Evolutionary conservation across 805 yeast genomes (phyloP).

Genomic region (Cyberlindnera mycetangii): DNA sequence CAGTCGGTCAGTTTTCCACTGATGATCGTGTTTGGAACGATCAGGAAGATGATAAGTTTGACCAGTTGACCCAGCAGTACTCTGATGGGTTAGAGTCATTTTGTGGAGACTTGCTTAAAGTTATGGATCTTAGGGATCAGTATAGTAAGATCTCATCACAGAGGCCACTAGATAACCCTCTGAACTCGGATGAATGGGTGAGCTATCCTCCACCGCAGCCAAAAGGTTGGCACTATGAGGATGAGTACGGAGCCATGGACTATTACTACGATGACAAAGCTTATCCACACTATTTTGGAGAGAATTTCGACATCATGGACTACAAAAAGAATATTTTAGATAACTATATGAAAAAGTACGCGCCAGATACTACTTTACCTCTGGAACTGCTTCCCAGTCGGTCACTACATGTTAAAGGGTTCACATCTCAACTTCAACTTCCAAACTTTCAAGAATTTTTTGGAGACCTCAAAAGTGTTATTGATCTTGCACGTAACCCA

Average conservation of each 20-base stretch:
- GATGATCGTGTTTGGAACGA: constrained; percentile 9
- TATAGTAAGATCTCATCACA: constrained; percentile 67
- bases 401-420: constrained; percentile 13
- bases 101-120: constrained; percentile 14
- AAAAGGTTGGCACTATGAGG: constrained; percentile 40
- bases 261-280: constrained; percentile 25
- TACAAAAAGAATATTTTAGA: constrained; percentile 22
- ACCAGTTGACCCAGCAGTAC: constrained; percentile 15
- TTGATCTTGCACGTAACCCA: constrained; percentile 18
- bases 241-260: constrained; percentile 26
- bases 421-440: constrained; percentile 10
- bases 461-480: constrained; percentile 29
- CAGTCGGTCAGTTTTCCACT: constrained; percentile 18
- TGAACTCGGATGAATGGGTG: constrained; percentile 62
- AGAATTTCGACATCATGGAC: constrained; percentile 32
- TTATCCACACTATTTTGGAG: constrained; percentile 34
- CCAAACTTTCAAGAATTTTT: constrained; percentile 33
- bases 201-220: constrained; percentile 76
- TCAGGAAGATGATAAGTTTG: constrained; percentile 4
- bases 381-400: neutral
- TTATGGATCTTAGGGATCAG: constrained; percentile 55
- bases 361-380: constrained; percentile 1
- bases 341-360: constrained; percentile 1
- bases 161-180: constrained; percentile 66
- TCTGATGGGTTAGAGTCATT: constrained; percentile 14